Conservation (phyloP, 106 monocot genomes). For the Allium sativum region DNA sequence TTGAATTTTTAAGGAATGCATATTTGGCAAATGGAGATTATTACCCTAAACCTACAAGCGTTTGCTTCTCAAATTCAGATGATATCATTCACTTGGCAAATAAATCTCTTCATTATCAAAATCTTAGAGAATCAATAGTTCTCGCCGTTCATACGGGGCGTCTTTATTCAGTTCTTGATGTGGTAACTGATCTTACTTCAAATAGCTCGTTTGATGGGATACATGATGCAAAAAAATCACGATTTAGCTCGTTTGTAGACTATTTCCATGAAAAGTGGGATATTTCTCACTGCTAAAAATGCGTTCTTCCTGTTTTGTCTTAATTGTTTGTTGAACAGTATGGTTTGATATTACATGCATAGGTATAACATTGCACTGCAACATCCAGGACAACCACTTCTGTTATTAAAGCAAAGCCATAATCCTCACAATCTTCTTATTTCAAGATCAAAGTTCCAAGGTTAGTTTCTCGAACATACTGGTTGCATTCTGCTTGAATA, state of each 20-base stretch:
- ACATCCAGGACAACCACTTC: conserved; percentile 62
- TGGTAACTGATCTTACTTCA: conserved; percentile 26
- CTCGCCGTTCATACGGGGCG: conserved; percentile 77
- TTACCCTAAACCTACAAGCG: not conserved
- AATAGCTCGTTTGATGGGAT: conserved; percentile 71
- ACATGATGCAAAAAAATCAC: conserved; percentile 9
- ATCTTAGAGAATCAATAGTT: conserved; percentile 53
- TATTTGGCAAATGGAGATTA: conserved; percentile 12
- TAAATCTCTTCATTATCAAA: conserved; percentile 20
- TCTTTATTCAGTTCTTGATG: conserved; percentile 60
- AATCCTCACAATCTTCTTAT: conserved; percentile 86
- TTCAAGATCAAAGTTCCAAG: conserved; percentile 24
- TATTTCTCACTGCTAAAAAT: not conserved
- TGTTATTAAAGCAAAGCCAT: conserved; percentile 75
- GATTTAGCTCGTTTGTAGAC: conserved; percentile 39
- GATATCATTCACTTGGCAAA: conserved; percentile 45
- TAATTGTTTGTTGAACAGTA: too few relatives aligned
- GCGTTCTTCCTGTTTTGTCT: too few relatives aligned
- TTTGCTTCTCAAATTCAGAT: not conserved
- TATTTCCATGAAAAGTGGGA: conserved; percentile 69
- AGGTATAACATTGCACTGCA: conserved; percentile 70
- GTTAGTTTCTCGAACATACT: conserved; percentile 11
- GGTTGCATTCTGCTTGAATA: not conserved
- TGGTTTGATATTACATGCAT: not conserved
- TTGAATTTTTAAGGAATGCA: conserved; percentile 33